phyloP scores from a whole-genome alignment of 352 stramenopile genomes.

The Phytophthora megakarya region DNA sequence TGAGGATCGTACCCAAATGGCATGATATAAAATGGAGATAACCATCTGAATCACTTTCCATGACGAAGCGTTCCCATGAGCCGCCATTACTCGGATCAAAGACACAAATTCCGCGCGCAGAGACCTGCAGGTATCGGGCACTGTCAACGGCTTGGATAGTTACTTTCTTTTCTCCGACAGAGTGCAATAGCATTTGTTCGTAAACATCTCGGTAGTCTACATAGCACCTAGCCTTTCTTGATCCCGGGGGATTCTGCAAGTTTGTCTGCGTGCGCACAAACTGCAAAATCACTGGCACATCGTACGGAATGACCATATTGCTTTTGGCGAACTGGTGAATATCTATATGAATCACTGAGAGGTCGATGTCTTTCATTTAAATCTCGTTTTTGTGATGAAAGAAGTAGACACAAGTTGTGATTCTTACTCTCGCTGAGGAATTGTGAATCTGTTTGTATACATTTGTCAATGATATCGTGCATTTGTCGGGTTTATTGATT shows the following conservation, averaged over 20 bases:
- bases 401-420: too few species aligned
- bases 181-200: slow-evolving; percentile 38
- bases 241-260: slow-evolving; percentile 39
- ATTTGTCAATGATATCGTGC: too few species aligned
- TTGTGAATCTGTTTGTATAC: too few species aligned
- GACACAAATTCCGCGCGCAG: slow-evolving; percentile 29
- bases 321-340: too few species aligned
- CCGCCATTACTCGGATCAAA: slow-evolving; percentile 38
- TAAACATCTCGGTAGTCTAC: slow-evolving; percentile 34
- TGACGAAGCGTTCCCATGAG: slow-evolving; percentile 38
- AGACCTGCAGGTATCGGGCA: slow-evolving; percentile 36
- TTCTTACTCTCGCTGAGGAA: too few species aligned
- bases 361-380: too few species aligned
- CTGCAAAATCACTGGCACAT: slow-evolving; percentile 37
- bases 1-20: slow-evolving; percentile 34
- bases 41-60: slow-evolving; percentile 35
- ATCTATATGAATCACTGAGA: too few species aligned
- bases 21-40: slow-evolving; percentile 40
- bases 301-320: slow-evolving; percentile 44
- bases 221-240: slow-evolving; percentile 39
- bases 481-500: too few species aligned
- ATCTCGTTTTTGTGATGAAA: too few species aligned
- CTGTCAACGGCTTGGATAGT: slow-evolving; percentile 36
- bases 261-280: slow-evolving; percentile 26
- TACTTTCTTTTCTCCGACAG: slow-evolving; percentile 36